Evolutionary conservation across 1,139 yeast genomes (phyloP), one percentile per base, ranked within the genome.

Genomic region (Sugiyamaella grinbergsii): DNA sequence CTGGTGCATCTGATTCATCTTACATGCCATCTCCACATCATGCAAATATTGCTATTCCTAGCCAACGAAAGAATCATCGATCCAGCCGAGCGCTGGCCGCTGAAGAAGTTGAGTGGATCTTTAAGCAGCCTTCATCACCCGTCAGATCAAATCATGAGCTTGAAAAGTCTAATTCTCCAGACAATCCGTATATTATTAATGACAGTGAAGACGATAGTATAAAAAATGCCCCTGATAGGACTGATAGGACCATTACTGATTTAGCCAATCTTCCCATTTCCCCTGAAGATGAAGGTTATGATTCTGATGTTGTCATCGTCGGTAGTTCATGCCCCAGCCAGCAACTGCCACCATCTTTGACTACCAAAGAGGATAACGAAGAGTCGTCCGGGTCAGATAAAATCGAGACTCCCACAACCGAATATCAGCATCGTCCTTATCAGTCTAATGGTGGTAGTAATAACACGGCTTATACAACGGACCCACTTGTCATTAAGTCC

Each of bases 381-480:
- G 61, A 55, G 7, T 57, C 61, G 13, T 60, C 61, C 8, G 50
- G 48, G 13, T 52, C 59, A 4, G 62, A 59, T 42, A 54, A 52
- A 22, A 54, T 52, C 5, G 62, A 56, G 40, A 52, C 58, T n/a
- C 44, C 44, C 11, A 41, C 28, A 5, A 11, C 20, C n/a, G 24
- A 18, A 3, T 29, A 28, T 11, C 44, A 41, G 5, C 31, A 41
- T 11, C n/a, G n/a, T n/a, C n/a, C n/a, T n/a, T n/a, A n/a, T n/a
- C n/a, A n/a, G n/a, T n/a, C n/a, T n/a, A n/a, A n/a, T n/a, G n/a
- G n/a, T n/a, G n/a, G n/a, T n/a, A 22, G 10, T 37, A 6, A 23
- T 11, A 29, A 11, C 19, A 8, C n/a, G n/a, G 19, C 8, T 13
- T 11, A 5, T 37, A 16, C 44, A 6, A 41, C 44, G 7, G 18